These are phyloP conservation scores for Dianthus caryophyllus DNA, from an alignment of 148 eudicot species.

Conservation along the genomic window DNA sequence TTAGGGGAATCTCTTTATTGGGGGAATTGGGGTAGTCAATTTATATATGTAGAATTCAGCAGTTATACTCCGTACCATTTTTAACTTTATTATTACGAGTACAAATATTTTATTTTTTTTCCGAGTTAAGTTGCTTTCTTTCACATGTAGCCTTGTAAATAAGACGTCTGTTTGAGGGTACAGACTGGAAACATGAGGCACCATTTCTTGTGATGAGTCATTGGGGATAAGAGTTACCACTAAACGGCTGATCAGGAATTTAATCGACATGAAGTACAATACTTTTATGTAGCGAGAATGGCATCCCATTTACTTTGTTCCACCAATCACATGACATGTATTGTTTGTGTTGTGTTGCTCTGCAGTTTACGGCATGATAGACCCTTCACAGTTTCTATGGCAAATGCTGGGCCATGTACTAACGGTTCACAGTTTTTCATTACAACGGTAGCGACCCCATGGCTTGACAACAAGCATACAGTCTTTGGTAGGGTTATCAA, in stretches of 20 bases:
- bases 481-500: constrained; percentile 94
- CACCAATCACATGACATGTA: constrained; percentile 5
- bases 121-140: not conserved
- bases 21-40: not conserved
- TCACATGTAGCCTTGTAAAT: too few relatives aligned
- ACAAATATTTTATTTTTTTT: not conserved
- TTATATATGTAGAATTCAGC: not conserved
- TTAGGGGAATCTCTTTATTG: not conserved
- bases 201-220: not conserved
- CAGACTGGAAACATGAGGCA: not conserved
- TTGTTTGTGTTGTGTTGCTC: constrained; percentile 8
- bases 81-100: not conserved
- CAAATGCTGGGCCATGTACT: constrained; percentile 93
- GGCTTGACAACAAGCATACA: constrained; percentile 98
- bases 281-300: not conserved
- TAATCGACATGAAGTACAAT: not conserved
- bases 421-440: constrained; percentile 99
- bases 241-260: not conserved
- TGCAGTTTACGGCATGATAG: constrained; percentile 96
- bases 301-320: not conserved
- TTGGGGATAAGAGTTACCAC: not conserved
- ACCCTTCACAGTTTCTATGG: constrained; percentile 98
- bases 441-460: constrained; percentile 98
- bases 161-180: not conserved
- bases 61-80: not conserved